A percentile compares a stretch with the other conserved stretches of the same genome.
Evolutionary conservation across 1,139 yeast species (phyloP).

Genomic region (Pichia sp.): DNA sequence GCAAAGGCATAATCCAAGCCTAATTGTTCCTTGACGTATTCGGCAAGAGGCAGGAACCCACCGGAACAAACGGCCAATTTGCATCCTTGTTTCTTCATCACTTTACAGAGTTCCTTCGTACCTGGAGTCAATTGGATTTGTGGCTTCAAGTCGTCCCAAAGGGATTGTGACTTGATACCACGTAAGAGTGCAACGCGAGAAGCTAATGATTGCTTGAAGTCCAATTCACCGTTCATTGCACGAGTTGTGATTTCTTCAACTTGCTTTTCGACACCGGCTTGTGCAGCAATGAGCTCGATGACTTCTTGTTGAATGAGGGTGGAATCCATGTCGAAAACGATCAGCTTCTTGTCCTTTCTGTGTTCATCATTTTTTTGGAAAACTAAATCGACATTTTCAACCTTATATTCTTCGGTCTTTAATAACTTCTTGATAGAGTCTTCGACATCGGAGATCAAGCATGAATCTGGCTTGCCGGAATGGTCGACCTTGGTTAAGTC

Average conservation of each 20-base stretch:
- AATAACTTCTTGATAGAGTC: conserved; percentile 25
- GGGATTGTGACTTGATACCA: conserved; percentile 72
- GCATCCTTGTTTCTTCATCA: conserved; percentile 60
- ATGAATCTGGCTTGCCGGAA: conserved; percentile 6
- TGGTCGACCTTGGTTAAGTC: conserved; percentile 21
- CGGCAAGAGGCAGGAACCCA: conserved; percentile 90
- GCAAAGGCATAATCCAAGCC: conserved; percentile 89
- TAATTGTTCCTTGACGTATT: conserved; percentile 63
- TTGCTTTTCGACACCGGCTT: conserved; percentile 70
- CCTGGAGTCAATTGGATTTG: conserved; percentile 81
- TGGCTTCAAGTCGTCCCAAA: conserved; percentile 77
- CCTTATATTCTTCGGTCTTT: conserved; percentile 20
- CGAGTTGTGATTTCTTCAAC: conserved; percentile 84
- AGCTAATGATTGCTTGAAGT: conserved; percentile 77
- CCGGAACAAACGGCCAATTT: conserved; percentile 90
- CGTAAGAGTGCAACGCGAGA: conserved; percentile 74
- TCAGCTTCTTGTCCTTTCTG: conserved; percentile 58
- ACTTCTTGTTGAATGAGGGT: conserved; percentile 96
- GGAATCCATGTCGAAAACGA: conserved; percentile 97
- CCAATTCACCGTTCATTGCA: conserved; percentile 98
- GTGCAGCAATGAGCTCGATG: conserved; percentile 89
- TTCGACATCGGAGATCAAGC: conserved; percentile 23
- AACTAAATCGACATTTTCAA: conserved; percentile 40
- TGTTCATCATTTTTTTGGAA: conserved; percentile 38
- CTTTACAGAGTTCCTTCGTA: conserved; percentile 65